Base-by-base conservation (phyloP, 768 basidiomycete genomes). In the Myochromella boudieri region DNA sequence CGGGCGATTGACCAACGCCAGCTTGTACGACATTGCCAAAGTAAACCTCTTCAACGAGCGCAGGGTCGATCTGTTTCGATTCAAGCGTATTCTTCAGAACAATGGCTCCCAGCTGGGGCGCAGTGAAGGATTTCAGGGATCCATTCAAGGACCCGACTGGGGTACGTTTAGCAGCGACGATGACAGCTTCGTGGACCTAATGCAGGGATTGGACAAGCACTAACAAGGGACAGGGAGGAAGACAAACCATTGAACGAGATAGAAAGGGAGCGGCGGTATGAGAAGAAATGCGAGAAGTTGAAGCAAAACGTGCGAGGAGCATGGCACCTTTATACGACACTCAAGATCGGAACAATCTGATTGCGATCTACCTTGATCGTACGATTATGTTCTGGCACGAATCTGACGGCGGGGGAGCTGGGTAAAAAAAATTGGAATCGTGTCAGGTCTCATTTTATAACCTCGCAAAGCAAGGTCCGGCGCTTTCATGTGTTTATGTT, bases 11-110 rank as follows among this genome's bases (percentile, higher is more conserved):
- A 34, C 97, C 97, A 42, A 95, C 91, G 58, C 94, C 94, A 2
- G 93, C 97, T 70, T 97, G 95, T 46, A 98, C 83, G 61, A 99
- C 97, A 63, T 99, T 95, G 55, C 97, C 97, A 62, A 97, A 87
- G 79, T 87, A 98, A 59, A 97, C 75, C 72, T 99, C 97, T 68
- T 98, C 94, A n/a, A 91, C 85, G 49, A 80, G 63, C 1, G 84
- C 77, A 14, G 94, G 87, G 58, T 87, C 81, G 61, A 98, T 78
- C 43, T 85, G 82, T 37, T 85, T 84, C 44, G 86, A 80, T 52
- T 83, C 78, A 47, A 98, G 77, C 15, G 94, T 97, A 64, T 89
- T 87, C 68, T 94, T 97, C 64, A 98, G 78, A 32, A 91, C 97
- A 44, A 85, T 72, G 25, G 80, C 68, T 57, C 97, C 97, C 46